Percentiles rank a stretch among this genome's conserved stretches.
Evolutionary conservation across 129 eudicot species (phyloP).

Genomic region (Apium graveolens): DNA sequence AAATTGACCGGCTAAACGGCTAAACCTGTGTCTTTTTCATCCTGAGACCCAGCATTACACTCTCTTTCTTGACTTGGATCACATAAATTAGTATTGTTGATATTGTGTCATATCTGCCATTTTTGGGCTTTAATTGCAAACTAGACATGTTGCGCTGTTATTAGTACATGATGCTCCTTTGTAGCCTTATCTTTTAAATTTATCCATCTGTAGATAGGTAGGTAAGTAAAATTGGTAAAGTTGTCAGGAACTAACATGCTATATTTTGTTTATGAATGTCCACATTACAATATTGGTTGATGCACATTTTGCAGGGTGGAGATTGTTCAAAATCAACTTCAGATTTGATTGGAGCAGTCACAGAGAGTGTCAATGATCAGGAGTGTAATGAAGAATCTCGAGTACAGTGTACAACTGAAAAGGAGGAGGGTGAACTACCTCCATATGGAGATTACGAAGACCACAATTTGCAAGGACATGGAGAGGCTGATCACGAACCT

Average conservation of each 20-base stretch:
- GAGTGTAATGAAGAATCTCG: slow-evolving; percentile 30
- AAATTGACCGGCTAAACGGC: neutral
- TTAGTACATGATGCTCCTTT: neutral
- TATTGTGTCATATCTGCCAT: neutral
- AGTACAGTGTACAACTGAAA: slow-evolving; percentile 26
- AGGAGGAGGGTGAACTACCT: slow-evolving; percentile 86
- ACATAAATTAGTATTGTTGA: neutral
- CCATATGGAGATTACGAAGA: slow-evolving; percentile 49
- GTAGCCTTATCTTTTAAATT: neutral
- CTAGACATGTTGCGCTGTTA: neutral
- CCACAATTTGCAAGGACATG: slow-evolving; percentile 38
- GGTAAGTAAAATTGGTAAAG: neutral
- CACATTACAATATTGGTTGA: neutral
- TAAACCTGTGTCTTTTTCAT: neutral
- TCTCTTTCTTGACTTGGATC: neutral
- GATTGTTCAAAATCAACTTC: slow-evolving; percentile 25
- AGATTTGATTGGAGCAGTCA: slow-evolving; percentile 14
- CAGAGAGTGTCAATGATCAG: slow-evolving; percentile 25
- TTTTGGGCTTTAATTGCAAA: neutral
- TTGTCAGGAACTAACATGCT: neutral
- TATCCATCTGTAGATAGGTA: neutral
- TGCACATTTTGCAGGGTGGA: slow-evolving; percentile 30
- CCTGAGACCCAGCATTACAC: neutral
- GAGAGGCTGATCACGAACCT: slow-evolving; percentile 20
- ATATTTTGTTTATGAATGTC: neutral